Base-by-base conservation (phyloP, 176 grass and related monocot species). In the Alloteropsis semialata region DNA sequence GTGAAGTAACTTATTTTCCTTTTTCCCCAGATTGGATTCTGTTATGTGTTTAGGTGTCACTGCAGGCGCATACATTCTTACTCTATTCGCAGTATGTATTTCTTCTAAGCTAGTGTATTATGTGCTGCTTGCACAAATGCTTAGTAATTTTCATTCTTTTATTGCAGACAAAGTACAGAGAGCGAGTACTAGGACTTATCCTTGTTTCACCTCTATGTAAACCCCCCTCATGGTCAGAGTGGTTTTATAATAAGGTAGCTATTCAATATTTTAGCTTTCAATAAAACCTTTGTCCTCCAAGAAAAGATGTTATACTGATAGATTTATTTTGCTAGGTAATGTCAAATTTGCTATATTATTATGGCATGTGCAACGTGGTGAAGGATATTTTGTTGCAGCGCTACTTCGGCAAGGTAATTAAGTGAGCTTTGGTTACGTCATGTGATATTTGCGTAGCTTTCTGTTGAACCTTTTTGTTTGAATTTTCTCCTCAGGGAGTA, bases 41-140 rank as follows among this genome's bases (percentile, higher is more conserved):
- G 92, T 98, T 79, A 98, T 98, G 95, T 98, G 95, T 84, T 93
- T 98, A 90, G 95, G 95, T 61, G 95, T 98, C 64, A 93, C 90
- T 61, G 95, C 92, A 15, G 95, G 95, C 36, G 92, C 95, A 85
- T 98, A 98, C 78, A 89, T 98, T 86, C 95, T 98, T 93, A 91
- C 95, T 45, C 92, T 95, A 51, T 98, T 98, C 18, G 92, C 95
- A 55, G 95, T 98, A 95, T 21, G 81, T 75, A 54, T 81, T 83
- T 82, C 79, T 75, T 82, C 56, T 74, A 65, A 70, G 64, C 36
- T 70, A 79, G 61, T 63, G 21, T 88, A 30, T 61, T 89, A 37
- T 27, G 38, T 59, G 18, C 61, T 74, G n/a, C 29, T 72, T 76
- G 59, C 51, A 58, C 53, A 66, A 30, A 71, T 86, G 34, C 25